phyloP scores from a whole-genome alignment of 2,329 filamentous ascomycete genomes.

The Epichloe typhina region DNA sequence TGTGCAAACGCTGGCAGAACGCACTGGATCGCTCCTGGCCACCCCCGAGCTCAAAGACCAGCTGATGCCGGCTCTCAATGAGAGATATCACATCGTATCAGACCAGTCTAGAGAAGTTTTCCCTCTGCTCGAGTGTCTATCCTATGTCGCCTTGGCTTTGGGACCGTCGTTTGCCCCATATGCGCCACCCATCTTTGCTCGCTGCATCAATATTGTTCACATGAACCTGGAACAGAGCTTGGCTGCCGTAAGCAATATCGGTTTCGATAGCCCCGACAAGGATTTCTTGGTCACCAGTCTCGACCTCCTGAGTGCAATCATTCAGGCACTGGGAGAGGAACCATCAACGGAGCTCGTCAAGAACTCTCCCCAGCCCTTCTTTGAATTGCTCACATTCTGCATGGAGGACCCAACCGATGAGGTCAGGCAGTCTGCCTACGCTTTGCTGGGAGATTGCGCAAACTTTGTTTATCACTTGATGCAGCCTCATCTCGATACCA shows the following conservation, averaged over 20 bases:
- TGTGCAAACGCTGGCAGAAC: slow-evolving; percentile 90
- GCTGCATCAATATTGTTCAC: slow-evolving; percentile 86
- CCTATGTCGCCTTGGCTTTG: slow-evolving; percentile 82
- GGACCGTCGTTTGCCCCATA: slow-evolving; percentile 73
- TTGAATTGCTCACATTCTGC: slow-evolving; percentile 79
- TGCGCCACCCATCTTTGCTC: slow-evolving; percentile 70
- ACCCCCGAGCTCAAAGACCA: slow-evolving; percentile 62
- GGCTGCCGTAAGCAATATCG: slow-evolving; percentile 52
- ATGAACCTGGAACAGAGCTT: slow-evolving; percentile 75
- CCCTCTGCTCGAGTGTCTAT: slow-evolving; percentile 88
- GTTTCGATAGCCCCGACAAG: slow-evolving; percentile 74
- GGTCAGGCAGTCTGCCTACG: slow-evolving; percentile 91
- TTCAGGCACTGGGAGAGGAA: slow-evolving; percentile 68
- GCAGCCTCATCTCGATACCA: slow-evolving; percentile 54
- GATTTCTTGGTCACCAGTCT: slow-evolving; percentile 94
- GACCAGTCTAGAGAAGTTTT: slow-evolving; percentile 91
- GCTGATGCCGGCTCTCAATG: slow-evolving; percentile 85
- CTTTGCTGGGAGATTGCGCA: slow-evolving; percentile 84
- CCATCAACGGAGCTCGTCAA: slow-evolving; percentile 67
- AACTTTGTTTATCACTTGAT: slow-evolving; percentile 82
- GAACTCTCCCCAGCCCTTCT: slow-evolving; percentile 68
- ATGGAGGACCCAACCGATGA: slow-evolving; percentile 87
- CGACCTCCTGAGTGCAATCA: slow-evolving; percentile 82
- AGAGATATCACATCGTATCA: slow-evolving; percentile 72
- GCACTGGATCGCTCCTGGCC: slow-evolving; percentile 72